Conservation (phyloP, 768 basidiomycete genomes). For the Fomitopsis pulvina region DNA sequence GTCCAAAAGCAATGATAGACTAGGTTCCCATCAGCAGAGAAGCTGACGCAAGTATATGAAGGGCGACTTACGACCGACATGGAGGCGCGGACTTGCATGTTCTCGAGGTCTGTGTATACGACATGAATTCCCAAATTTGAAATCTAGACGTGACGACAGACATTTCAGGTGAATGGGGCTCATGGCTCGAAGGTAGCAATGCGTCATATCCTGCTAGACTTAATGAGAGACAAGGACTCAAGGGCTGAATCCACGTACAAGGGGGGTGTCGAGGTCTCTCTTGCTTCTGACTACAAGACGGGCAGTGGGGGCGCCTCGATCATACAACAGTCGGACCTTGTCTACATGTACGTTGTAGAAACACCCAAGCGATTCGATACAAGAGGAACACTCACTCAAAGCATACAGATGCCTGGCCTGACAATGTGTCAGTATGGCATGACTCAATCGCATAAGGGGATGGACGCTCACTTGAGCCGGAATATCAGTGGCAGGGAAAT, state of each 20-base stretch:
- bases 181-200: constrained; percentile 82
- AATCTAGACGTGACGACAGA: constrained; percentile 24
- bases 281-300: constrained; percentile 57
- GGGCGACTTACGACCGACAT: constrained; percentile 67
- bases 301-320: constrained; percentile 66
- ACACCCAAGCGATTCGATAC: background rate
- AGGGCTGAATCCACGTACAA: constrained; percentile 33
- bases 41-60: background rate
- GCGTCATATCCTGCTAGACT: constrained; percentile 62
- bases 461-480: constrained; percentile 49
- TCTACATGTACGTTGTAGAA: constrained; percentile 30
- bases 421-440: background rate
- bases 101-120: constrained; percentile 48
- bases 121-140: constrained; percentile 6
- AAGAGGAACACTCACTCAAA: constrained; percentile 39
- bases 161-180: constrained; percentile 81
- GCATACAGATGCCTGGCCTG: constrained; percentile 64
- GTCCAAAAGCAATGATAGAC: constrained; percentile 76
- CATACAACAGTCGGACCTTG: constrained; percentile 73
- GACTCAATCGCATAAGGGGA: background rate
- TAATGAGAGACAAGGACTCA: background rate
- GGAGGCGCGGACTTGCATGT: constrained; percentile 79
- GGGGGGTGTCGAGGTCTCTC: constrained; percentile 59
- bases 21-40: constrained; percentile 16
- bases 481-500: constrained; percentile 67